A percentile compares a stretch with the other conserved stretches of the same genome.
Evolutionary conservation across 129 eudicot genomes (phyloP).

Genomic region (Chrysanthemum seticuspe): DNA sequence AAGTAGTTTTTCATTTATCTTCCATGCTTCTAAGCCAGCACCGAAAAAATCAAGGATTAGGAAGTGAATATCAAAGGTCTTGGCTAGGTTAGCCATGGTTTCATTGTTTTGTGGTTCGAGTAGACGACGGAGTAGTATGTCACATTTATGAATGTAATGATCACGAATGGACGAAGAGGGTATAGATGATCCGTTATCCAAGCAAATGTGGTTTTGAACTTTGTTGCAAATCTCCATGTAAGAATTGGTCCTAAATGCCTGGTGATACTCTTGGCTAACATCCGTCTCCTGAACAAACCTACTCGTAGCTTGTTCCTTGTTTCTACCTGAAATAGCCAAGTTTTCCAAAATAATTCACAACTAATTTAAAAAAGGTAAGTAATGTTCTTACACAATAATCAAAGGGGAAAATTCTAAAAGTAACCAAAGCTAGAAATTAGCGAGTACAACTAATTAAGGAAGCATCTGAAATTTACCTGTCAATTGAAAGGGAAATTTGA

Average conservation of each 20-base stretch:
- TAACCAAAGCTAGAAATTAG: neutral
- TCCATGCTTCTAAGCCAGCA: slow-evolving; percentile 52
- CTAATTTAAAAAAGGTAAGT: no score
- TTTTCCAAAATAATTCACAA: neutral
- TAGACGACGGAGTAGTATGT: no score
- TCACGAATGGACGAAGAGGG: slow-evolving; percentile 23
- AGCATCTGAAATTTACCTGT: slow-evolving; percentile 12
- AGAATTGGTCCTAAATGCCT: slow-evolving; percentile 72
- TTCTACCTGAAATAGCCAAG: slow-evolving; percentile 29
- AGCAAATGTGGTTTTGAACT: slow-evolving; percentile 43
- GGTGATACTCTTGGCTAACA: slow-evolving; percentile 61
- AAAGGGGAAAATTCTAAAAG: neutral
- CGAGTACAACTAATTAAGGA: neutral
- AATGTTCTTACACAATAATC: no score
- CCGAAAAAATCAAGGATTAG: slow-evolving; percentile 51
- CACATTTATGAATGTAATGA: slow-evolving; percentile 6
- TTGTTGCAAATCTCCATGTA: slow-evolving; percentile 56
- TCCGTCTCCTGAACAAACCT: slow-evolving; percentile 39
- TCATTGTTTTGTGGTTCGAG: slow-evolving; percentile 22
- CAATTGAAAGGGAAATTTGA: slow-evolving; percentile 23
- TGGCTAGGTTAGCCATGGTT: slow-evolving; percentile 35
- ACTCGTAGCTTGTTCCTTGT: slow-evolving; percentile 21
- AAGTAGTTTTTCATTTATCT: slow-evolving; percentile 49
- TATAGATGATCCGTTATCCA: slow-evolving; percentile 1
- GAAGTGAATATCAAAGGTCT: slow-evolving; percentile 32